phyloP scores from a whole-genome alignment of 2,329 filamentous ascomycete genomes.

The Aspergillus sp. region DNA sequence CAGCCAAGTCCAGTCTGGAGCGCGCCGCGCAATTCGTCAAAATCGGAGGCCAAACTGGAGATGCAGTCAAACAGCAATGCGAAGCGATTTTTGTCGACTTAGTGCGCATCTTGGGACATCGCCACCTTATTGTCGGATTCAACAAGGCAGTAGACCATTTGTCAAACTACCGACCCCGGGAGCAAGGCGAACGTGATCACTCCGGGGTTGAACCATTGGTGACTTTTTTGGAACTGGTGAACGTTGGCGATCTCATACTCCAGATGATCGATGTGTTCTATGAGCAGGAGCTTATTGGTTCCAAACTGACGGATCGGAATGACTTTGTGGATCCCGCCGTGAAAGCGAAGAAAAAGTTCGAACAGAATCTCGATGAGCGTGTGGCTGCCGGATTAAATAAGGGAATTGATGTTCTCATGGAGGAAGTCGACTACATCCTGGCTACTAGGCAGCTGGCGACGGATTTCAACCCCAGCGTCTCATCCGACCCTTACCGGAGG shows the following conservation, averaged over 20 bases:
- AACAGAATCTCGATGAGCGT: slow-evolving; percentile 96
- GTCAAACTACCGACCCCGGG: slow-evolving; percentile 84
- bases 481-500: slow-evolving; percentile 30
- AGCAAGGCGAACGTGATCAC: slow-evolving; percentile 61
- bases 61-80: slow-evolving; percentile 84
- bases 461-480: slow-evolving; percentile 76
- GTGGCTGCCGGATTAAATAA: slow-evolving; percentile 95
- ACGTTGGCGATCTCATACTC: slow-evolving; percentile 94
- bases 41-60: slow-evolving; percentile 75
- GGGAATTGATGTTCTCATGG: slow-evolving; percentile 97
- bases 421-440: slow-evolving; percentile 93
- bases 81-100: slow-evolving; percentile 82
- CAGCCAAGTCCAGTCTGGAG: slow-evolving; percentile 83
- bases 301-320: slow-evolving; percentile 82
- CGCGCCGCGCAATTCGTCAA: slow-evolving; percentile 78
- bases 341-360: slow-evolving; percentile 96
- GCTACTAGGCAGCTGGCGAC: slow-evolving; percentile 81
- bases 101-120: slow-evolving; percentile 76
- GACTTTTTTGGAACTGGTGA: slow-evolving; percentile 94
- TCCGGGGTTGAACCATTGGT: slow-evolving; percentile 84
- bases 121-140: slow-evolving; percentile 90
- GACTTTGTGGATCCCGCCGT: slow-evolving; percentile 91
- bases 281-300: slow-evolving; percentile 82
- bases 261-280: slow-evolving; percentile 99
- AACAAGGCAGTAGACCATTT: slow-evolving; percentile 89